These are phyloP conservation scores for Zasmidium angulare DNA, from an alignment of 2,329 filamentous ascomycete genomes.

Conservation along the genomic window DNA sequence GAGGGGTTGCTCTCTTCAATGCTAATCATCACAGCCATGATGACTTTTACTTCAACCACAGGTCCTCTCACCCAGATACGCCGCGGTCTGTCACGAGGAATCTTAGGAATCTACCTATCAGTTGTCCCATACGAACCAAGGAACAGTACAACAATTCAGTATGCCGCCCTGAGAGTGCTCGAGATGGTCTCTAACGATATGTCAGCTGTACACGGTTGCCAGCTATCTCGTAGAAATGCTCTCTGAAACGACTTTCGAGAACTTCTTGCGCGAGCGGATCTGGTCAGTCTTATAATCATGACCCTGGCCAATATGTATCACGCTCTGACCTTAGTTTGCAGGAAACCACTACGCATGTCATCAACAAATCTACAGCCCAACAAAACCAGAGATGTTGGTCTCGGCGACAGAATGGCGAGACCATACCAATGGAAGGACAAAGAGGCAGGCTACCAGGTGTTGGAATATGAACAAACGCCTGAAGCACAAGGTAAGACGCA, in stretches of 20 bases:
- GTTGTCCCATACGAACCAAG: conserved; percentile 44
- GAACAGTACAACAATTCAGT: conserved; percentile 50
- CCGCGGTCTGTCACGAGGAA: conserved; percentile 43
- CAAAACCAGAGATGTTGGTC: conserved; percentile 21
- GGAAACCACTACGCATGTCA: conserved; percentile 48
- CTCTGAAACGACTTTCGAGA: conserved; percentile 40
- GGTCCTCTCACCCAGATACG: conserved; percentile 32
- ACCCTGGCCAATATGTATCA: neutral
- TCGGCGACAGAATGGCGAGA: conserved; percentile 38
- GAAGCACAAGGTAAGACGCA: conserved; percentile 35
- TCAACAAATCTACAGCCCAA: conserved; percentile 40
- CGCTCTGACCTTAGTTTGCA: neutral
- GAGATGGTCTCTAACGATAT: neutral
- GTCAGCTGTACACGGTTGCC: conserved; percentile 49
- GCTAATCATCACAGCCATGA: conserved; percentile 40
- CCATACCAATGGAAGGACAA: conserved; percentile 45
- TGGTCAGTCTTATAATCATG: conserved; percentile 37
- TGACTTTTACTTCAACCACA: conserved; percentile 30
- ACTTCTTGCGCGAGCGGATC: conserved; percentile 43
- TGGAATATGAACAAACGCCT: conserved; percentile 31
- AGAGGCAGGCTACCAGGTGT: conserved; percentile 25
- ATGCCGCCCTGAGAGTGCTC: neutral
- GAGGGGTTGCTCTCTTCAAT: no score
- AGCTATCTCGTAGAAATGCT: conserved; percentile 49
- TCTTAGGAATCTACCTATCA: conserved; percentile 48